phyloP scores from a whole-genome alignment of 2,329 filamentous ascomycete species.

The Monascus ruber region DNA sequence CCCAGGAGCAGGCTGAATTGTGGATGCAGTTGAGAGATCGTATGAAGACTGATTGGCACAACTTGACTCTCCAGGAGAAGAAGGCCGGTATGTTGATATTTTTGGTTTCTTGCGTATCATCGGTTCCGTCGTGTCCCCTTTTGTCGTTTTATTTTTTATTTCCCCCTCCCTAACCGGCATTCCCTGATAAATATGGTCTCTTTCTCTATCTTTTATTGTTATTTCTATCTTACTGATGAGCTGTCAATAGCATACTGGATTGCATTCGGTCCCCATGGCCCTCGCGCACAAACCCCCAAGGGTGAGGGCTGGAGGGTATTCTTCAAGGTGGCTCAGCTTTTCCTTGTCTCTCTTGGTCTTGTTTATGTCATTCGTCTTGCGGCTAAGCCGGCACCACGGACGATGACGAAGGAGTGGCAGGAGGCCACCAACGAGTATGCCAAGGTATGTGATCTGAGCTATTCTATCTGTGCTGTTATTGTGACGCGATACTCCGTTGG shows the following conservation, averaged over 20 bases:
- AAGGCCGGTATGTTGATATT: slow-evolving; percentile 72
- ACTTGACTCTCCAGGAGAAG: slow-evolving; percentile 94
- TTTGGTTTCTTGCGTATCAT: neutral
- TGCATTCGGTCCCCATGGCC: slow-evolving; percentile 92
- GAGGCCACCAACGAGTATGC: slow-evolving; percentile 90
- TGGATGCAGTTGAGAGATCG: slow-evolving; percentile 98
- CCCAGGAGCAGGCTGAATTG: slow-evolving; percentile 96
- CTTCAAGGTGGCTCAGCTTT: slow-evolving; percentile 57
- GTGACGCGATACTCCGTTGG: too few species aligned
- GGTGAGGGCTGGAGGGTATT: slow-evolving; percentile 74
- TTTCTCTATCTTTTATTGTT: neutral
- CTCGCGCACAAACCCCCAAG: slow-evolving; percentile 69
- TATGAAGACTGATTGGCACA: slow-evolving; percentile 96
- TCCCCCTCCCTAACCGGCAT: too few species aligned
- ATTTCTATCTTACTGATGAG: slow-evolving; percentile 14
- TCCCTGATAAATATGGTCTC: too few species aligned
- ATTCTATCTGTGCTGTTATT: neutral
- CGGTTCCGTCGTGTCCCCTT: slow-evolving; percentile 2
- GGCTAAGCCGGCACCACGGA: slow-evolving; percentile 61
- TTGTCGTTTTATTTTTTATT: neutral
- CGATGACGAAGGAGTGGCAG: slow-evolving; percentile 96
- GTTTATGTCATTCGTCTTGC: slow-evolving; percentile 63
- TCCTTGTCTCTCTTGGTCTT: slow-evolving; percentile 55
- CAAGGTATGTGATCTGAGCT: slow-evolving; percentile 50
- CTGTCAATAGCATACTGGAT: slow-evolving; percentile 81